phyloP scores from a whole-genome alignment of 2,329 filamentous ascomycete genomes.

The Botryotinia narcissicola region DNA sequence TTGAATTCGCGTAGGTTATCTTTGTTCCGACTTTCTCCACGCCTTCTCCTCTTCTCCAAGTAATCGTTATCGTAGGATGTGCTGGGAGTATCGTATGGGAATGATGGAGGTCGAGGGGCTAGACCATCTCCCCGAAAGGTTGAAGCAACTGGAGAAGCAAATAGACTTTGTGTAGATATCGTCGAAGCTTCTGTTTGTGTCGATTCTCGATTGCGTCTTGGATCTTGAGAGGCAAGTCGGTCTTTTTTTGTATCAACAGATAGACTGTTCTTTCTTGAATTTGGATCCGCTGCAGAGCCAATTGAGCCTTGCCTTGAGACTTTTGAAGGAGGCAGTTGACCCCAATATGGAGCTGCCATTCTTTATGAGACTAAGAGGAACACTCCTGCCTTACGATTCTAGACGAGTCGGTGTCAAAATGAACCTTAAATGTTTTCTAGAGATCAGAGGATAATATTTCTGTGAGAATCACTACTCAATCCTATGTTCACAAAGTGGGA shows the following conservation, averaged over 20 bases:
- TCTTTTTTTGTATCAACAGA: constrained; percentile 31
- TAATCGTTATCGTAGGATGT: constrained; percentile 42
- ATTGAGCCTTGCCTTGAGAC: constrained; percentile 38
- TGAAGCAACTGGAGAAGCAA: constrained; percentile 53
- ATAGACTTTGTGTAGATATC: constrained; percentile 58
- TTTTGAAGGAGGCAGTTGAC: constrained; percentile 53
- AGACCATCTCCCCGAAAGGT: constrained; percentile 52
- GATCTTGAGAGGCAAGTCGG: constrained; percentile 42
- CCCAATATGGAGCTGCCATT: constrained; percentile 49
- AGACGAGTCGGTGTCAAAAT: constrained; percentile 11
- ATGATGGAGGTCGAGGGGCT: constrained; percentile 58
- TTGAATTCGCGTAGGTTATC: constrained; percentile 42
- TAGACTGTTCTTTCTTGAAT: constrained; percentile 27
- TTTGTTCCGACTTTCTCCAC: constrained; percentile 43
- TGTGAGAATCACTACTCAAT: neutral
- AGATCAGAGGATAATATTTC: neutral
- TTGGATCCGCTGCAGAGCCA: constrained; percentile 39
- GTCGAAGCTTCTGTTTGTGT: constrained; percentile 57
- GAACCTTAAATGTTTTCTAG: neutral
- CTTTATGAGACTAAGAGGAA: neutral
- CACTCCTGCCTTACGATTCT: neutral
- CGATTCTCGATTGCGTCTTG: constrained; percentile 43
- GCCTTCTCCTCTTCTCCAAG: constrained; percentile 45
- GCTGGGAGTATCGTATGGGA: constrained; percentile 45
- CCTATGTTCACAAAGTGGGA: neutral